Base-by-base conservation (phyloP, 768 basidiomycete species). In the Kwoniella sp. region DNA sequence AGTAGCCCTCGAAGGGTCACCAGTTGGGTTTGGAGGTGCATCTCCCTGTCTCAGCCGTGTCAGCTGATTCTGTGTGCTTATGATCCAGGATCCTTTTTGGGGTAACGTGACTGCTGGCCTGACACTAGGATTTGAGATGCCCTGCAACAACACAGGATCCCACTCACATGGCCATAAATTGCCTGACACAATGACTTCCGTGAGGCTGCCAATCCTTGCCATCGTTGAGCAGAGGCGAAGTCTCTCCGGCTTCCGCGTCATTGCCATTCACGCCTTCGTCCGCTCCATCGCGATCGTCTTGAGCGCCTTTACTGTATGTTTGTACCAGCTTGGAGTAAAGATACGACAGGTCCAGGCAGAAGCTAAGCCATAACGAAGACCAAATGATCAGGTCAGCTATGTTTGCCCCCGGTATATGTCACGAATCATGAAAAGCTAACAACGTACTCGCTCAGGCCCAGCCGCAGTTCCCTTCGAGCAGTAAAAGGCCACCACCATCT, bases 401-500 rank as follows among this genome's bases (percentile, higher is more conserved):
- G 64, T 5, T 34, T 13, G 34, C 34, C 34, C 5, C 13, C 5
- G 34, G 5, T 5, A 34, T 13, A 34, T 34, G 13, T 13, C 5
- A 5, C 34, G 34, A 34, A 34, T 70, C 34, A 26, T 26, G 15
- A 8, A 12, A 34, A 41, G 34, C 23, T 28, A 28, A 17, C 15
- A 45, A 82, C 88, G 68, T 63, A 95, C 92, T 98, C 93, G 82
- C 92, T 89, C 4, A 98, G 84, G 0, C 87, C 89, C 66, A 87
- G 88, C 53, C 89, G 87, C 3, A 99, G 83, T 80, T 98, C 95
- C 45, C 90, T 84, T 52, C 95, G 83, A 0, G 96, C 96, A 74
- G 96, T 94, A 9, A 90, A 86, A 0, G 96, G 96, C 95, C 94
- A 98, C 90, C 93, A 93, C 68, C 89, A 89, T 53, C 92, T 84